phyloP scores from a whole-genome alignment of 306 rosid species.

The Canavalia gladiata region DNA sequence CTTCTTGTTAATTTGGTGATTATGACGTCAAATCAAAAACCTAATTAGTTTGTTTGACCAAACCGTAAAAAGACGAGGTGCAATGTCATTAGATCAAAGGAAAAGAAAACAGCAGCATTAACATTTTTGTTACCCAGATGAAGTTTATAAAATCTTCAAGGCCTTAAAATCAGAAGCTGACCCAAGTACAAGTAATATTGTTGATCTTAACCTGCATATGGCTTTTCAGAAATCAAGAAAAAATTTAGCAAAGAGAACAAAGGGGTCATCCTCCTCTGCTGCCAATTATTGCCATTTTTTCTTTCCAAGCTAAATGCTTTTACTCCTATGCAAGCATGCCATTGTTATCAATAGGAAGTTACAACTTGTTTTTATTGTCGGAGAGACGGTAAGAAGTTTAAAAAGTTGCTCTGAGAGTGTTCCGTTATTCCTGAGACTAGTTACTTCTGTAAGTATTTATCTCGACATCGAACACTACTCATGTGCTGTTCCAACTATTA shows the following conservation, averaged over 20 bases:
- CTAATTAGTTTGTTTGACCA: slow-evolving; percentile 44
- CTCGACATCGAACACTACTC: slow-evolving; percentile 1
- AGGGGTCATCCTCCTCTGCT: slow-evolving; percentile 35
- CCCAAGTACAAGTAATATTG: background rate
- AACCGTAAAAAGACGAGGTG: slow-evolving; percentile 31
- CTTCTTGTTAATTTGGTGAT: slow-evolving; percentile 44
- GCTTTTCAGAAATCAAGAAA: slow-evolving; percentile 40
- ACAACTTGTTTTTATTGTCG: background rate
- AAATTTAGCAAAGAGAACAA: background rate
- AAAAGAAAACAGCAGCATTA: slow-evolving; percentile 13
- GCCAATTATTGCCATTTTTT: slow-evolving; percentile 35
- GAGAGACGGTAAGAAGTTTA: slow-evolving; percentile 19
- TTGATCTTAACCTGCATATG: slow-evolving; percentile 40
- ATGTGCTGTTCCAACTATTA: background rate
- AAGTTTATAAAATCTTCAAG: background rate
- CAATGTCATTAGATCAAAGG: slow-evolving; percentile 39
- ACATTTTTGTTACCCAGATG: background rate
- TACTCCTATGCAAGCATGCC: slow-evolving; percentile 45
- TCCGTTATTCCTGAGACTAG: slow-evolving; percentile 20
- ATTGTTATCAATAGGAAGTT: slow-evolving; percentile 5
- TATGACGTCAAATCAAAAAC: slow-evolving; percentile 44
- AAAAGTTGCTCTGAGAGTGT: slow-evolving; percentile 17
- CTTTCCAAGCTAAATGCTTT: slow-evolving; percentile 44
- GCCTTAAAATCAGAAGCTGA: background rate
- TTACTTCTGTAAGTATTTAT: slow-evolving; percentile 23